A percentile compares a stretch with the other conserved stretches of the same genome.
Evolutionary conservation across 306 rosid genomes (phyloP).

Genomic region (Ochetophila trinervis): DNA sequence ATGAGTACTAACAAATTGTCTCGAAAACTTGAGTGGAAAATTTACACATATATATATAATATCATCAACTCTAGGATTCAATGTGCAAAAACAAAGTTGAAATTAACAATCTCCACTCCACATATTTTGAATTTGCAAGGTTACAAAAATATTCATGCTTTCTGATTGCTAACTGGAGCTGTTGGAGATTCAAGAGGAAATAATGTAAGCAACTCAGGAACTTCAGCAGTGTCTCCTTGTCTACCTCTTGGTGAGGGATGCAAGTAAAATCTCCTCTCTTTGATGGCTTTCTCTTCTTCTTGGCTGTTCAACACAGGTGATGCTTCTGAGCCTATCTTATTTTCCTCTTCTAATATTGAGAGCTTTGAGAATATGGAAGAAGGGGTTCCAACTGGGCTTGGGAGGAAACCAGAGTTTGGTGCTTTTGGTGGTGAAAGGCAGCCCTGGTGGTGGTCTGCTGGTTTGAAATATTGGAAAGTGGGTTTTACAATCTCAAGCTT

Average conservation of each 20-base stretch:
- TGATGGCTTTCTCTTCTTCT: conserved; percentile 76
- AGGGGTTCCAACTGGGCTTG: conserved; percentile 59
- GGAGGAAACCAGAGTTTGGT: conserved; percentile 29
- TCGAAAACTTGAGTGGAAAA: too few relatives aligned
- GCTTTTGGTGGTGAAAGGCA: conserved; percentile 37
- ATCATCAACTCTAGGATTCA: too few relatives aligned
- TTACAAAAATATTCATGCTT: too few relatives aligned
- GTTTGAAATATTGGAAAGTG: conserved; percentile 16
- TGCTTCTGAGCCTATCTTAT: conserved; percentile 20
- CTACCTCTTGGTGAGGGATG: conserved; percentile 68
- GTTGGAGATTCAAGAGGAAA: conserved; percentile 64
- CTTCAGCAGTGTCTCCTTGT: conserved; percentile 25
- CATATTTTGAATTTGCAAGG: too few relatives aligned
- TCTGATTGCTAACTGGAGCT: neutral
- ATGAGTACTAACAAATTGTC: too few relatives aligned
- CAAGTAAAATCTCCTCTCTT: conserved; percentile 70
- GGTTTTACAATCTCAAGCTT: conserved; percentile 81
- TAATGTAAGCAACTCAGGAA: conserved; percentile 62
- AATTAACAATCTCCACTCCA: too few relatives aligned
- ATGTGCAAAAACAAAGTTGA: too few relatives aligned
- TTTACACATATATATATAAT: too few relatives aligned
- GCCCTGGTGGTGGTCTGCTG: neutral
- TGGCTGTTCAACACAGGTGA: conserved; percentile 30
- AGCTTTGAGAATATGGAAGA: conserved; percentile 54
- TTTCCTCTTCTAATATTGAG: conserved; percentile 41